These are phyloP conservation scores for Ganoderma lucidum DNA, from an alignment of 1,284 basidiomycete species.

Conservation along the genomic window DNA sequence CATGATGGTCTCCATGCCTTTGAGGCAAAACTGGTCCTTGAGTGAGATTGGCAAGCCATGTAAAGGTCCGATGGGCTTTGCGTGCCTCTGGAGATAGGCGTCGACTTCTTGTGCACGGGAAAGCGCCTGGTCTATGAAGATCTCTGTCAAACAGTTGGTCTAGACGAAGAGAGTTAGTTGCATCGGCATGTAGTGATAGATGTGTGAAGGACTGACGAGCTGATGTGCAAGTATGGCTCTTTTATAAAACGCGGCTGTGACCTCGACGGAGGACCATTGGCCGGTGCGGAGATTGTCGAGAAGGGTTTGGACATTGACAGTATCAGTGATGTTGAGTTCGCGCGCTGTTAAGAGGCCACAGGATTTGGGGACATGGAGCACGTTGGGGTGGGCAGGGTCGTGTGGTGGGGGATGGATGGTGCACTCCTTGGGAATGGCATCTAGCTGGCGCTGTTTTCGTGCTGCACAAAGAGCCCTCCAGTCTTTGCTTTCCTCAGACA, in stretches of 20 bases:
- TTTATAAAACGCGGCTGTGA: constrained; percentile 82
- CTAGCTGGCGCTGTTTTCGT: constrained; percentile 59
- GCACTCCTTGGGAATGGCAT: constrained; percentile 70
- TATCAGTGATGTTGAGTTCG: constrained; percentile 76
- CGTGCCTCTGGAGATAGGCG: constrained; percentile 51
- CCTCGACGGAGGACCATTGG: constrained; percentile 69
- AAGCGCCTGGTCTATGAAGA: constrained; percentile 61
- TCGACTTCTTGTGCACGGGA: constrained; percentile 61
- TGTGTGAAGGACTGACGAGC: constrained; percentile 61
- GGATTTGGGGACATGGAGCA: constrained; percentile 61
- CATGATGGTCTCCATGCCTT: constrained; percentile 61
- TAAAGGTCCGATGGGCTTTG: constrained; percentile 61
- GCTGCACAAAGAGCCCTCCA: constrained; percentile 64
- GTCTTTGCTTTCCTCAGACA: constrained; percentile 20
- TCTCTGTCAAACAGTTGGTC: constrained; percentile 64
- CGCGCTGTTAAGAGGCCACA: constrained; percentile 65
- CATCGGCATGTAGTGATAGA: constrained; percentile 7
- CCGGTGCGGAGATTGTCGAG: constrained; percentile 56
- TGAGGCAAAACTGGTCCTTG: constrained; percentile 66
- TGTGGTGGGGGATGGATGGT: constrained; percentile 52
- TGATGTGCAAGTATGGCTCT: constrained; percentile 85
- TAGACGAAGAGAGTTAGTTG: constrained; percentile 38
- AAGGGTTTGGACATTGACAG: constrained; percentile 55
- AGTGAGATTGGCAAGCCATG: constrained; percentile 70
- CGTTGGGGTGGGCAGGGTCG: constrained; percentile 50